A percentile compares a stretch with the other conserved stretches of the same genome.
Evolutionary conservation across 495 filamentous ascomycete species (phyloP).

Genomic region (Aspergillus steynii): DNA sequence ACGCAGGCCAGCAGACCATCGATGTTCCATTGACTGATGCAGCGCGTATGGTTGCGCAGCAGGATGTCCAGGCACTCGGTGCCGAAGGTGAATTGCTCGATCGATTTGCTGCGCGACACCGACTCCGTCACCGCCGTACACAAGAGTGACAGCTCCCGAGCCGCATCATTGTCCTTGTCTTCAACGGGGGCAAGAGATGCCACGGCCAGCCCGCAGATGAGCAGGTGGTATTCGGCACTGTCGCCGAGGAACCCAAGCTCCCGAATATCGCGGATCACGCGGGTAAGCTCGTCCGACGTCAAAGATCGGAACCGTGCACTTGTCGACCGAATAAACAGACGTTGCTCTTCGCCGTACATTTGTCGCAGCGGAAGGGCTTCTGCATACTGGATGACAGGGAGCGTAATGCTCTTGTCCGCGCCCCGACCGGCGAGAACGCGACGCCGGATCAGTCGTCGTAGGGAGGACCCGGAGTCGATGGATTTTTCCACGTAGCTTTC

Average conservation of each 20-base stretch:
- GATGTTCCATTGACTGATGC: constrained; percentile 69
- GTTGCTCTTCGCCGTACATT: constrained; percentile 45
- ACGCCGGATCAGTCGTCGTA: constrained; percentile 36
- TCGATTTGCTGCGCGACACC: constrained; percentile 36
- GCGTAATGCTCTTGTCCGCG: constrained; percentile 30
- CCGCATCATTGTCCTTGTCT: constrained; percentile 40
- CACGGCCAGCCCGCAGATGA: constrained; percentile 41
- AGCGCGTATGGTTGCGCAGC: constrained; percentile 53
- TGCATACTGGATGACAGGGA: constrained; percentile 36
- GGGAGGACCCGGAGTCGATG: constrained; percentile 36
- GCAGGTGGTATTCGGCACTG: constrained; percentile 33
- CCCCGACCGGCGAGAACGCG: constrained; percentile 39
- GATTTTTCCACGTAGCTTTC: constrained; percentile 43
- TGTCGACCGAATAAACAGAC: constrained; percentile 41
- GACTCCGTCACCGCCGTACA: constrained; percentile 34
- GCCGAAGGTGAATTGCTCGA: constrained; percentile 57
- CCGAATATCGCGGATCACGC: constrained; percentile 36
- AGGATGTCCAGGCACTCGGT: constrained; percentile 56
- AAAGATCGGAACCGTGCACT: constrained; percentile 40
- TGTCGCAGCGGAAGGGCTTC: constrained; percentile 39
- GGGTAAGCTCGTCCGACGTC: constrained; percentile 27
- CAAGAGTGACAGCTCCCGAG: constrained; percentile 38
- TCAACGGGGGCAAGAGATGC: constrained; percentile 33
- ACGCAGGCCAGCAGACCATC: constrained; percentile 62
- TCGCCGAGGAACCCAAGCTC: constrained; percentile 34